phyloP scores from a whole-genome alignment of 306 rosid genomes.

The Malus sieversii region DNA sequence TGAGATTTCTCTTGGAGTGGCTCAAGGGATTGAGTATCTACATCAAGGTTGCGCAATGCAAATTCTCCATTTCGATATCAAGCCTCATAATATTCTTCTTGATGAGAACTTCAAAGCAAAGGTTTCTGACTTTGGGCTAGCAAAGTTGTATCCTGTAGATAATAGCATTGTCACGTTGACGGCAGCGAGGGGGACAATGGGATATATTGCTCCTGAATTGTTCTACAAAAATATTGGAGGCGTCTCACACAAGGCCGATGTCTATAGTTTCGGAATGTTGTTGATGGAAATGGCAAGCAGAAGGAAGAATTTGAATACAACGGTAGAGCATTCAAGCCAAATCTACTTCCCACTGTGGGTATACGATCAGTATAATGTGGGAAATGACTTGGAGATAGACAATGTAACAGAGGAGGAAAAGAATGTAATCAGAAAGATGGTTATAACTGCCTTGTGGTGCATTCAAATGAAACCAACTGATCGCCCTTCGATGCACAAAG shows the following conservation, averaged over 20 bases:
- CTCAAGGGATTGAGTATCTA: too few species aligned
- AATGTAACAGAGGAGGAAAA: too few species aligned
- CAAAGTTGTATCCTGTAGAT: neutral
- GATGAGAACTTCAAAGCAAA: neutral
- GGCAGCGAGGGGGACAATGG: neutral
- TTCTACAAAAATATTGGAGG: too few species aligned
- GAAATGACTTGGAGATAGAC: neutral
- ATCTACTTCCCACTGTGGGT: neutral
- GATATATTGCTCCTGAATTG: too few species aligned
- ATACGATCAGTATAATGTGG: too few species aligned
- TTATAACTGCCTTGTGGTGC: too few species aligned
- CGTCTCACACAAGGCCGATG: neutral
- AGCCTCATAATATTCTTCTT: too few species aligned
- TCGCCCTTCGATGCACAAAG: too few species aligned
- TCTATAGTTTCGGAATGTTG: neutral
- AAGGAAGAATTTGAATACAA: neutral
- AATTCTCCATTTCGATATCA: too few species aligned
- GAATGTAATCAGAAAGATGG: too few species aligned
- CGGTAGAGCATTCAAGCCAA: neutral
- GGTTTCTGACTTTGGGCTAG: conserved; percentile 4
- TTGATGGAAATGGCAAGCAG: neutral
- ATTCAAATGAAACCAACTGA: neutral
- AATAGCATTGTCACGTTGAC: neutral
- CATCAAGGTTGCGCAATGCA: too few species aligned
- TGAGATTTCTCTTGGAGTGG: too few species aligned